Conservation (phyloP, 805 yeast species). For the Lachancea dasiensis region DNA sequence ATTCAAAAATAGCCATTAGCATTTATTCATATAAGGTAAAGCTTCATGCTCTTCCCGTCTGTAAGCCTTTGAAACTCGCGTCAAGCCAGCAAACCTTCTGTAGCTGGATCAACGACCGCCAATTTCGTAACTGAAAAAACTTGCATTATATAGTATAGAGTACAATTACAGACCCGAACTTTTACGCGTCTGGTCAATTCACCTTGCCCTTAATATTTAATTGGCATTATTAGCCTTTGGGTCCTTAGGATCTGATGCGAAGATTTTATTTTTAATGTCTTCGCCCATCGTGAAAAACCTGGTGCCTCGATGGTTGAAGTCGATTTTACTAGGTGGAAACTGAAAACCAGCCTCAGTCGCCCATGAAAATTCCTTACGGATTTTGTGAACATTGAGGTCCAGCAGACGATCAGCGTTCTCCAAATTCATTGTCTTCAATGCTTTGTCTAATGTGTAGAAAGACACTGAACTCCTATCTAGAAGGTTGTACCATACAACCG, state of each 20-base stretch:
- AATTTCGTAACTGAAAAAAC: too few relatives aligned
- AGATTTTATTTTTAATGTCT: constrained; percentile 7
- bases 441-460: constrained; percentile 1
- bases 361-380: constrained; percentile 5
- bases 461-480: constrained; percentile 7
- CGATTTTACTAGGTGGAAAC: constrained; percentile 7
- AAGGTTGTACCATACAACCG: constrained; percentile 10
- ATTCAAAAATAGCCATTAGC: too few relatives aligned
- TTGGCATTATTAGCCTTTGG: too few relatives aligned
- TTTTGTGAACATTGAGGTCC: constrained; percentile 3
- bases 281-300: constrained; percentile 9
- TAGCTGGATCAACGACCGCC: too few relatives aligned
- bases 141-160: too few relatives aligned
- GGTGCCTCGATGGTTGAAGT: constrained; percentile 7
- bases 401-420: constrained; percentile 4
- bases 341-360: constrained; percentile 8
- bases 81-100: too few relatives aligned
- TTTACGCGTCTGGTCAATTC: too few relatives aligned
- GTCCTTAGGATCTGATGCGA: constrained; percentile 7
- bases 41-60: too few relatives aligned
- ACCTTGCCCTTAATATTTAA: too few relatives aligned
- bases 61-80: too few relatives aligned
- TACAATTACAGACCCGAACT: too few relatives aligned
- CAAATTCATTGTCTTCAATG: constrained; percentile 1
- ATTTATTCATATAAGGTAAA: too few relatives aligned